Conservation (phyloP, 129 eudicot genomes). For the Flaveria linearis region DNA sequence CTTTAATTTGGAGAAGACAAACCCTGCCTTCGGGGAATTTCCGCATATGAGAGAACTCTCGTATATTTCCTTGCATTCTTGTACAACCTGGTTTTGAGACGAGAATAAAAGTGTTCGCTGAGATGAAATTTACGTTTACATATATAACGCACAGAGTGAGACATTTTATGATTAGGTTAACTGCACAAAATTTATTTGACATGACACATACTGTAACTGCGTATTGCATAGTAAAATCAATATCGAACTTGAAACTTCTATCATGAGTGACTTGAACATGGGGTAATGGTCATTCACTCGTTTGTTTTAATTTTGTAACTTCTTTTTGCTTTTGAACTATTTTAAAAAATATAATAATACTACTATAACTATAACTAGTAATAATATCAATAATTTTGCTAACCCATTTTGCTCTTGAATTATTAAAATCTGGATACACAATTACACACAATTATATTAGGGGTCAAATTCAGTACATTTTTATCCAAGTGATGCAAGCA, state of each 20-base stretch:
- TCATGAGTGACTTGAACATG: background rate
- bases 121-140: background rate
- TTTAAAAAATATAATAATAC: background rate
- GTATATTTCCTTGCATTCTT: conserved; percentile 92
- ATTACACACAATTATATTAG: background rate
- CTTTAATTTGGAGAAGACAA: conserved; percentile 83
- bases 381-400: background rate
- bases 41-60: conserved; percentile 81
- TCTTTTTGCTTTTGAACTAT: background rate
- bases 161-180: background rate
- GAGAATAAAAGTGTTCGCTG: background rate
- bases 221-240: background rate
- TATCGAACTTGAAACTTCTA: background rate
- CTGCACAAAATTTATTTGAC: background rate
- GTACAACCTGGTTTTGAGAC: conserved; percentile 68
- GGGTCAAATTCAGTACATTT: background rate
- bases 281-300: background rate
- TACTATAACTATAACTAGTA: background rate
- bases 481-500: background rate
- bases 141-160: background rate
- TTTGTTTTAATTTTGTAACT: background rate
- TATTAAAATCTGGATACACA: background rate
- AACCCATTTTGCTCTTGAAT: background rate
- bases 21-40: conserved; percentile 79
- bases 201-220: background rate